A percentile compares a stretch with the other conserved stretches of the same genome.
These are phyloP conservation scores for Creolimax fragrantissima DNA, from an alignment of 78 protist species.

Conservation along the genomic window DNA sequence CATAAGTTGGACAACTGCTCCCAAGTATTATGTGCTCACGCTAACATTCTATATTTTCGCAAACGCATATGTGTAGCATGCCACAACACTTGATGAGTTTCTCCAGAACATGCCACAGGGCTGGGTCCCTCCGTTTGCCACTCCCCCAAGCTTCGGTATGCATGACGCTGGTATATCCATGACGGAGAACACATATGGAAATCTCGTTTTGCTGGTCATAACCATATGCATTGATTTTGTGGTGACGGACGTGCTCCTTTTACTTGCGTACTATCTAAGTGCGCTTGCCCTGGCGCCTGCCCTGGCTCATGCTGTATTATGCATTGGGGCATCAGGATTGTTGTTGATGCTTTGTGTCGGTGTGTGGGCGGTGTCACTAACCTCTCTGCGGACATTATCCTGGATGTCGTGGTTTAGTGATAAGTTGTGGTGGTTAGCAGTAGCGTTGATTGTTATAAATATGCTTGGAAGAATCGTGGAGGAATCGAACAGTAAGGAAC, in stretches of 20 bases:
- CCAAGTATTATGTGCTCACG: not conserved
- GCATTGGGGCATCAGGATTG: not conserved
- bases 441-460: not conserved
- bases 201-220: not conserved
- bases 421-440: not conserved
- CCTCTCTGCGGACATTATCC: not conserved
- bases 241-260: not conserved
- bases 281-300: not conserved
- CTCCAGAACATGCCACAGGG: not conserved
- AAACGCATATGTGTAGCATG: not conserved
- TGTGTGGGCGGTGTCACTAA: not conserved
- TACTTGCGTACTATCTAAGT: not conserved
- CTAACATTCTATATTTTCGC: not conserved
- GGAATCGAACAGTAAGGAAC: not conserved
- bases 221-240: not conserved
- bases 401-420: not conserved
- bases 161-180: not conserved
- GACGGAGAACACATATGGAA: not conserved
- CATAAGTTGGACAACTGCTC: no score
- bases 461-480: not conserved
- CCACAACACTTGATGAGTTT: not conserved
- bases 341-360: not conserved
- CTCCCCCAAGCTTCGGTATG: not conserved
- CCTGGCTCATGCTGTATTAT: not conserved
- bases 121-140: not conserved